These are phyloP conservation scores for Populus tremula DNA, from an alignment of 345 rosid species.

Conservation along the genomic window DNA sequence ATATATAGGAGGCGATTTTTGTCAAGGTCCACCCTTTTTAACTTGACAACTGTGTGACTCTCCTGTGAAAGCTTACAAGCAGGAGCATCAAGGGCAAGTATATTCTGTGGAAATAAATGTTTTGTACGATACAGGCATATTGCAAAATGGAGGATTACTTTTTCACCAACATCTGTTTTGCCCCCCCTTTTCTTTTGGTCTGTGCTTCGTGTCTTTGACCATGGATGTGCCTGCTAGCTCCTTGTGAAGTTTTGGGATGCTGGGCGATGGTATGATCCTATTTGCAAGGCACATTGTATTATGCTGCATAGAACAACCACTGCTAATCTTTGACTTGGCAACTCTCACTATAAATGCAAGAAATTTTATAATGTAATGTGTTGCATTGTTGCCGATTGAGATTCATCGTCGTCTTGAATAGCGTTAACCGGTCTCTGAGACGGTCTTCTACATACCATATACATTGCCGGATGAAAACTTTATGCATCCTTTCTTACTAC, in stretches of 20 bases:
- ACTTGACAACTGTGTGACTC: background rate
- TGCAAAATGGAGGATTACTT: background rate
- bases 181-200: background rate
- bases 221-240: background rate
- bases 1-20: background rate
- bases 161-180: background rate
- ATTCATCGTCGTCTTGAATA: too few relatives aligned
- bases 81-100: background rate
- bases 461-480: background rate
- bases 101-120: background rate
- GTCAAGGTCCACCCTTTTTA: background rate
- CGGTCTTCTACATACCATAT: background rate
- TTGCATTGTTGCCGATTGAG: background rate
- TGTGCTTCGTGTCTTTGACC: background rate
- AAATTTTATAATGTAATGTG: background rate
- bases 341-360: background rate
- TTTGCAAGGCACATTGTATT: background rate
- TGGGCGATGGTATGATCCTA: background rate
- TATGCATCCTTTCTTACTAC: background rate
- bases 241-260: background rate
- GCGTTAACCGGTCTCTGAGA: too few relatives aligned
- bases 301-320: background rate
- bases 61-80: background rate
- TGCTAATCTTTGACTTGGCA: background rate
- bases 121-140: background rate